A percentile compares a stretch with the other conserved stretches of the same genome.
phyloP scores from a whole-genome alignment of 2,329 filamentous ascomycete species.

The Ascochyta pisi region DNA sequence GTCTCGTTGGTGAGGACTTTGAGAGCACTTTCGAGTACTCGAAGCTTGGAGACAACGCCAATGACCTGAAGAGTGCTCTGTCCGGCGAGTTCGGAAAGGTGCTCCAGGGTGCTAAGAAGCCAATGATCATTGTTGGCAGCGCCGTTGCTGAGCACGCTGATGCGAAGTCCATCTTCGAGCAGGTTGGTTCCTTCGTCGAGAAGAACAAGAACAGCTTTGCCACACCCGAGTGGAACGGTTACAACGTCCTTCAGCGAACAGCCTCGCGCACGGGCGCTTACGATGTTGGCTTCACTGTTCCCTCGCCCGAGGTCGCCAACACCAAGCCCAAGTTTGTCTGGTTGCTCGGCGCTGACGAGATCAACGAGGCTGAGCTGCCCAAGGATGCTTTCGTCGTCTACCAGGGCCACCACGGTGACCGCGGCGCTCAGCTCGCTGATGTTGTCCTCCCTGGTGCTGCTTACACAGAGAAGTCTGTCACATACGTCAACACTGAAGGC shows the following conservation, averaged over 20 bases:
- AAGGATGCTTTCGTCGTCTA: slow-evolving; percentile 97
- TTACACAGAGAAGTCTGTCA: slow-evolving; percentile 96
- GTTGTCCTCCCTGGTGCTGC: slow-evolving; percentile 92
- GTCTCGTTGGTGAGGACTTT: slow-evolving; percentile 87
- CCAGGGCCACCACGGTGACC: slow-evolving; percentile 97
- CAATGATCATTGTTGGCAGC: slow-evolving; percentile 96
- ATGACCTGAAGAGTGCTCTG: slow-evolving; percentile 83
- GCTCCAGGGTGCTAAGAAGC: slow-evolving; percentile 82
- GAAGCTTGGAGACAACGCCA: slow-evolving; percentile 81
- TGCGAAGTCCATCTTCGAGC: slow-evolving; percentile 91
- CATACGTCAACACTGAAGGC: slow-evolving; percentile 97
- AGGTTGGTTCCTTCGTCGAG: slow-evolving; percentile 86
- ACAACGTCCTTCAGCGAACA: slow-evolving; percentile 93
- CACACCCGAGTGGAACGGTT: slow-evolving; percentile 93
- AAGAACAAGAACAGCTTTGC: slow-evolving; percentile 90
- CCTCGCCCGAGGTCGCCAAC: slow-evolving; percentile 79
- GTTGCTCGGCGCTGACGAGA: slow-evolving; percentile 94
- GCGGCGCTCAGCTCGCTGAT: slow-evolving; percentile 89
- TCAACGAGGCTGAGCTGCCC: slow-evolving; percentile 83
- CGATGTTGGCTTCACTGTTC: slow-evolving; percentile 92
- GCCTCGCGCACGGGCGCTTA: slow-evolving; percentile 93
- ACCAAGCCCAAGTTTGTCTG: slow-evolving; percentile 94
- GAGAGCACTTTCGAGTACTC: slow-evolving; percentile 96
- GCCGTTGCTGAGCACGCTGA: slow-evolving; percentile 90
- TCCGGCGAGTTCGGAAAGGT: slow-evolving; percentile 91